phyloP scores from a whole-genome alignment of 306 rosid genomes.

The Medicago arabica region DNA sequence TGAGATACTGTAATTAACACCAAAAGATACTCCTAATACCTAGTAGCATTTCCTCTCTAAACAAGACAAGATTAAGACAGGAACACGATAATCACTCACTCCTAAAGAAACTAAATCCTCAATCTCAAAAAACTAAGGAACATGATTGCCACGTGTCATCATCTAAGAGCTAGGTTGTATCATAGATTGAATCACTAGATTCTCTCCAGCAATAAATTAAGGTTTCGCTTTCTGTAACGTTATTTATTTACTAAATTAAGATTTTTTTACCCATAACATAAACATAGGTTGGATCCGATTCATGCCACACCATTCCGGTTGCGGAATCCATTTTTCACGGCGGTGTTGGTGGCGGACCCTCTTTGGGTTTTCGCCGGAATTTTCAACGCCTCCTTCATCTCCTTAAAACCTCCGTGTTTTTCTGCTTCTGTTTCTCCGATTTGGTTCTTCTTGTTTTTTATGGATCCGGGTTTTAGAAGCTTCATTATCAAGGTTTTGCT shows the following conservation, averaged over 20 bases:
- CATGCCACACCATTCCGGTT: constrained; percentile 34
- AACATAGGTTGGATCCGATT: constrained; percentile 47
- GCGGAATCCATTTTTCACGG: not conserved
- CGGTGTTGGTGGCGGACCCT: constrained; percentile 40
- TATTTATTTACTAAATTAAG: constrained; percentile 37
- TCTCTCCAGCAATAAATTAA: constrained; percentile 34
- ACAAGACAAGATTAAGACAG: not conserved
- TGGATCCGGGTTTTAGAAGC: constrained; percentile 49
- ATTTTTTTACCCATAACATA: not conserved
- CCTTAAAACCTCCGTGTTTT: constrained; percentile 29
- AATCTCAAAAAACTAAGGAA: not conserved
- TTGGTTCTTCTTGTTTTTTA: constrained; percentile 27
- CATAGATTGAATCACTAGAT: constrained; percentile 38
- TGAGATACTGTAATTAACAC: too few relatives aligned
- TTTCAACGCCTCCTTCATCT: constrained; percentile 26
- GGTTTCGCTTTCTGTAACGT: constrained; percentile 28
- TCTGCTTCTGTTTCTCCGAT: constrained; percentile 42
- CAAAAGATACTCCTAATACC: too few relatives aligned
- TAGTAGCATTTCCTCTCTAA: not conserved
- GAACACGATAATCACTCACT: not conserved
- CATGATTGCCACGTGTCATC: constrained; percentile 35
- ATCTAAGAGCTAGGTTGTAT: not conserved
- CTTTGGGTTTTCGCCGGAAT: constrained; percentile 8
- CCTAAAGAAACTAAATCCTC: not conserved
- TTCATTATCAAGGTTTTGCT: constrained; percentile 35